Evolutionary conservation across 768 basidiomycete genomes (phyloP), one percentile per base, ranked within the genome.

Genomic region (Tylopilus plumbeoviolaceoides): DNA sequence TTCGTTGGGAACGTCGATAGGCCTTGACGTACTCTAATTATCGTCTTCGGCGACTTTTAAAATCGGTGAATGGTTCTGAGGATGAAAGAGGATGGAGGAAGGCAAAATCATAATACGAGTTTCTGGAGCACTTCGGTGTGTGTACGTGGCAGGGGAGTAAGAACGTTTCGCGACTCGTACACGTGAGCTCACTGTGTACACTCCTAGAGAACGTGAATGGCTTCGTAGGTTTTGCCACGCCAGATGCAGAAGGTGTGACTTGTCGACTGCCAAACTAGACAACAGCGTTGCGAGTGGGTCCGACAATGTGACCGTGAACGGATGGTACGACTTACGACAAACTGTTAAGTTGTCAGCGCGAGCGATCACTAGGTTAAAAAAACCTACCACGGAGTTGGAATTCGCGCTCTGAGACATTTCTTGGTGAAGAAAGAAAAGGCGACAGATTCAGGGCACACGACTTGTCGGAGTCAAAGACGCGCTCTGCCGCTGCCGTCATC

Each of bases 181-280:
- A 33, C 7, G 30, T 42, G 12, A 8, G 17, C 20, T 38, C 31
- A 21, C 17, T 44, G 33, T 42, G 50, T 18, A 51, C 39, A 31
- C 23, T 48, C 12, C 33, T 42, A 11, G 50, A 48, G 39, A 58
- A 57, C 7, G 47, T 47, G n/a, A 58, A 58, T 7, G 54, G 42
- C 33, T 45, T 42, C 7, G 47, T 45, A 7, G 46, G n/a, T 10
- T 44, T 38, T 7, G 7, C 25, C 33, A 5, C 7, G 7, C 35
- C 5, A 15, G 56, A 43, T 46, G 23, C 30, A 7, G 30, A 7
- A 30, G 48, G 42, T 20, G 35, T 28, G 35, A 40, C 20, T 18
- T 56, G 44, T 23, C 38, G 47, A 49, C n/a, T 18, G 25, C 54
- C 56, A 48, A 57, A 57, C 56, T 57, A 7, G 5, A 42, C 8